Evolutionary conservation across 768 basidiomycete genomes (phyloP).

Genomic region (Podaxis carcinomalis): DNA sequence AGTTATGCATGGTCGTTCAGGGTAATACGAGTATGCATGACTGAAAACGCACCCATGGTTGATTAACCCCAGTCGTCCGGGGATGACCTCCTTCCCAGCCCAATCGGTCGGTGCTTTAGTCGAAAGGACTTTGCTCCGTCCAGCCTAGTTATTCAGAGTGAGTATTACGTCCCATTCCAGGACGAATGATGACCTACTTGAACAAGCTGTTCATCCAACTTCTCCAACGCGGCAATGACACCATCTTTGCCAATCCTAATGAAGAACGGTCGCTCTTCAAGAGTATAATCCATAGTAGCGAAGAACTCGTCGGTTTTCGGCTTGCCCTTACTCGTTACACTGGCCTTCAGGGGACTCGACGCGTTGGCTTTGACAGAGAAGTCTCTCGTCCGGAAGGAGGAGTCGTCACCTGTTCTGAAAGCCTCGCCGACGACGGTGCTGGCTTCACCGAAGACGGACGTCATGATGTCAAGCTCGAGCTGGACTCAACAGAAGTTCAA

Average conservation of each 20-base stretch:
- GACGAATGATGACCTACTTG: slow-evolving; percentile 28
- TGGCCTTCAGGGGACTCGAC: slow-evolving; percentile 10
- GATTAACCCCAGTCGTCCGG: slow-evolving; percentile 69
- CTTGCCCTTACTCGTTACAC: slow-evolving; percentile 1
- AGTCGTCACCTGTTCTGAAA: slow-evolving; percentile 21
- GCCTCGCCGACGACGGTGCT: slow-evolving; percentile 42
- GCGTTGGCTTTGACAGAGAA: slow-evolving; percentile 2
- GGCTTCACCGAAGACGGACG: slow-evolving; percentile 37
- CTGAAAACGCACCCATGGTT: slow-evolving; percentile 50
- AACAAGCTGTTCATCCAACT: slow-evolving; percentile 60
- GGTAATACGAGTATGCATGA: background rate
- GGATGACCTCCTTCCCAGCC: slow-evolving; percentile 68
- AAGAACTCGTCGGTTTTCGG: slow-evolving; percentile 34
- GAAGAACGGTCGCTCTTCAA: slow-evolving; percentile 66
- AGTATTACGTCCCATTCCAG: background rate
- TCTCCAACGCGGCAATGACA: slow-evolving; percentile 62
- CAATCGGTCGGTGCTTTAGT: slow-evolving; percentile 66
- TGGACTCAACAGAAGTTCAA: background rate
- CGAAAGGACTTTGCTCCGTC: slow-evolving; percentile 54
- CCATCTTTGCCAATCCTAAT: slow-evolving; percentile 66
- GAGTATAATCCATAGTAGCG: slow-evolving; percentile 41
- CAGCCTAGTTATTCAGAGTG: slow-evolving; percentile 37
- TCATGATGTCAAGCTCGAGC: slow-evolving; percentile 18
- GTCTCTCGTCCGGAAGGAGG: slow-evolving; percentile 8
- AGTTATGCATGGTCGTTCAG: background rate